Evolutionary conservation across 768 basidiomycete genomes (phyloP).

Genomic region (Tylopilus sp.): DNA sequence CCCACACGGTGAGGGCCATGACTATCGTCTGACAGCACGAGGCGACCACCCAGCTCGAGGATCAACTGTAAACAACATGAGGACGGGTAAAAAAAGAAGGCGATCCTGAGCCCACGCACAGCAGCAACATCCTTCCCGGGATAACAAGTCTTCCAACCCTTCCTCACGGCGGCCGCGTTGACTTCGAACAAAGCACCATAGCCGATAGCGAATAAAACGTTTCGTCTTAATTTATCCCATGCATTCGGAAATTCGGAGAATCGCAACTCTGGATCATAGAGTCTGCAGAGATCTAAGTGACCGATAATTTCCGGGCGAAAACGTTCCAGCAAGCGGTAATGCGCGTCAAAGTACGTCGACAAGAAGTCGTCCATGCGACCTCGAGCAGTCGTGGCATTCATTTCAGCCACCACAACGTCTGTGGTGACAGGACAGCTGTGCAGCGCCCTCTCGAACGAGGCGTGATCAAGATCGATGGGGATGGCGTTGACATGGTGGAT

Average conservation of each 20-base stretch:
- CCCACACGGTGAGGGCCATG: conserved; percentile 89
- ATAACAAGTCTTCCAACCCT: conserved; percentile 84
- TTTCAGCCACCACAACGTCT: conserved; percentile 21
- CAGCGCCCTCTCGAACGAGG: conserved; percentile 65
- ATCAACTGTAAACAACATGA: conserved; percentile 54
- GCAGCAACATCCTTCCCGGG: conserved; percentile 75
- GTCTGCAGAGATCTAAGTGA: conserved; percentile 88
- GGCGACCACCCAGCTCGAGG: conserved; percentile 59
- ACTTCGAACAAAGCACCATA: conserved; percentile 94
- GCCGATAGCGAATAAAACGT: conserved; percentile 62
- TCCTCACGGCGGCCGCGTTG: conserved; percentile 90
- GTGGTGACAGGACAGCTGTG: conserved; percentile 38
- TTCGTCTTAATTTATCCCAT: conserved; percentile 66
- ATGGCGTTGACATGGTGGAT: conserved; percentile 86
- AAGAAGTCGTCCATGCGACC: conserved; percentile 47
- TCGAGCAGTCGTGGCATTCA: conserved; percentile 19
- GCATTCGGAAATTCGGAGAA: conserved; percentile 57
- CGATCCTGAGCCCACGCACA: conserved; percentile 44
- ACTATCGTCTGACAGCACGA: conserved; percentile 93
- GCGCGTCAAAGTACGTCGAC: conserved; percentile 79
- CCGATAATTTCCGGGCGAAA: conserved; percentile 88
- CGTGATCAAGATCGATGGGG: conserved; percentile 88
- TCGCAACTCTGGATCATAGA: conserved; percentile 66
- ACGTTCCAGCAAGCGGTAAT: conserved; percentile 63
- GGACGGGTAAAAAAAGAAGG: conserved; percentile 8